Evolutionary conservation across 2,329 filamentous ascomycete species (phyloP).

Genomic region (Cladosporium sp.): DNA sequence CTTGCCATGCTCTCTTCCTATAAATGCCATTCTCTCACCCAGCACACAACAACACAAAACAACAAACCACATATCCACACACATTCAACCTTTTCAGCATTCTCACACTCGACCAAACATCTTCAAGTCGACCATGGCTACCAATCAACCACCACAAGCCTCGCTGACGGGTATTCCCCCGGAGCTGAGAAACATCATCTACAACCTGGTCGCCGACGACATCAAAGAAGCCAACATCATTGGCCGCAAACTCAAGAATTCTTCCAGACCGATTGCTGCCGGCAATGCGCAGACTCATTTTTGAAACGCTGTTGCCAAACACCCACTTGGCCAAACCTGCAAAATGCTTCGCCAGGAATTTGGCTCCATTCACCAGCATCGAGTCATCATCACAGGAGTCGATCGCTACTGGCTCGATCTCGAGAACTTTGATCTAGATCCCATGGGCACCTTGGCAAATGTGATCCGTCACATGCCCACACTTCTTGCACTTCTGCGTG

Average conservation of each 20-base stretch:
- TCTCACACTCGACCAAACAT: no score
- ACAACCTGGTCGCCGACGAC: conserved; percentile 13
- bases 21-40: no score
- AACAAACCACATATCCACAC: no score
- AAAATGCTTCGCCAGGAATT: background rate
- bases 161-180: conserved; percentile 3
- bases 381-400: background rate
- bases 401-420: background rate
- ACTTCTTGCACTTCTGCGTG: no score
- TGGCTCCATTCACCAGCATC: background rate
- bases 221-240: background rate
- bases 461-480: background rate
- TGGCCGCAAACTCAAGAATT: background rate
- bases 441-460: background rate
- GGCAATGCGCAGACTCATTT: background rate
- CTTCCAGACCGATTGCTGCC: background rate
- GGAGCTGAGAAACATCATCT: conserved; percentile 17
- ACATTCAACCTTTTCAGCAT: no score
- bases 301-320: background rate
- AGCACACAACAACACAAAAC: background rate
- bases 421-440: background rate
- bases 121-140: background rate
- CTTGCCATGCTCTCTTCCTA: no score
- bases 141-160: background rate
- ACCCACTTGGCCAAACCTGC: conserved; percentile 2